These are phyloP conservation scores for Fusarium pseudonygamai DNA, from an alignment of 2,329 filamentous ascomycete species.

Conservation along the genomic window DNA sequence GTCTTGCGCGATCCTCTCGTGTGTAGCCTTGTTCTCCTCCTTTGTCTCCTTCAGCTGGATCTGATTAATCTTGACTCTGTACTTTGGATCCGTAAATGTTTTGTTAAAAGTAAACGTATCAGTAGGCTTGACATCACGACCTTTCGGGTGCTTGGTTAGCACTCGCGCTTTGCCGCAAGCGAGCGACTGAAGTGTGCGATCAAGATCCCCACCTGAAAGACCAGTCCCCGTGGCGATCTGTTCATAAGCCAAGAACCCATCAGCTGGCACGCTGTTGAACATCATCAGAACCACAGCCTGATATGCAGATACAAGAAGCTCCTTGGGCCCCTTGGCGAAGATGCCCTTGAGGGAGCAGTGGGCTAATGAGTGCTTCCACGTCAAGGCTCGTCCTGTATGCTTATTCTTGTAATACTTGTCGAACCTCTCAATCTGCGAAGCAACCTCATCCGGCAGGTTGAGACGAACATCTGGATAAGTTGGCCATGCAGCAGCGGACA, in stretches of 20 bases:
- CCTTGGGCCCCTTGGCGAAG: constrained; percentile 84
- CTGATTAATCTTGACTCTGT: constrained; percentile 97
- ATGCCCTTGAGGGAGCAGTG: constrained; percentile 86
- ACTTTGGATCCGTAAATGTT: constrained; percentile 80
- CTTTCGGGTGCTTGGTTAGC: constrained; percentile 84
- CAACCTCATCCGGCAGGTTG: constrained; percentile 78
- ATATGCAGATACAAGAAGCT: constrained; percentile 89
- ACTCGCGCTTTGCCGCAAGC: constrained; percentile 91
- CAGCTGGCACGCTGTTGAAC: constrained; percentile 76
- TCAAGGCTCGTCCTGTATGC: constrained; percentile 85
- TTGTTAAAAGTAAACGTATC: constrained; percentile 89
- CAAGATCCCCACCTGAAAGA: constrained; percentile 79
- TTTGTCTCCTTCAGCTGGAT: constrained; percentile 97
- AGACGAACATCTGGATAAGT: constrained; percentile 81
- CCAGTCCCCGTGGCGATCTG: constrained; percentile 80
- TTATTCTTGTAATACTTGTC: constrained; percentile 88
- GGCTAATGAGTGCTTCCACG: constrained; percentile 93
- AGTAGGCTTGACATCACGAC: constrained; percentile 77
- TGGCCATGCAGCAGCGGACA: constrained; percentile 94
- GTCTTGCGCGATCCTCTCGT: constrained; percentile 88
- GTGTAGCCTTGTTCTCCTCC: constrained; percentile 93
- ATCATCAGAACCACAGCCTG: constrained; percentile 91
- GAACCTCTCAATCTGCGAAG: constrained; percentile 81
- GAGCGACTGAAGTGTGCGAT: constrained; percentile 91
- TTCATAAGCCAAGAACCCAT: constrained; percentile 75